Evolutionary conservation across 805 yeast species (phyloP), one percentile per base, ranked within the genome.

Genomic region (Zygosaccharomyces lentus): DNA sequence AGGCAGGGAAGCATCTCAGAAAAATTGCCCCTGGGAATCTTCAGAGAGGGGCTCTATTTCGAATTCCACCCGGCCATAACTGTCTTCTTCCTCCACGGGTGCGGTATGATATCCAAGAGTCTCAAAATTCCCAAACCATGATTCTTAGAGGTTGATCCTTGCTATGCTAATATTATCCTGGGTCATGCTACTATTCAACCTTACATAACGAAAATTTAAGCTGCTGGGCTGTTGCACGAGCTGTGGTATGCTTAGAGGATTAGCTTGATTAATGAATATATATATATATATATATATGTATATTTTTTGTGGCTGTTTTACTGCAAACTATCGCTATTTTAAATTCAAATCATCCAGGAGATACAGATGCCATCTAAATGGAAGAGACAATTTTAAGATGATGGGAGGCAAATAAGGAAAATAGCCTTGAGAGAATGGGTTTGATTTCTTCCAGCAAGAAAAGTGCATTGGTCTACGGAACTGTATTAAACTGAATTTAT

Each of bases 51-150:
- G 39, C 68, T 80, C 1, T 65, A 75, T 34, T 72, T 77, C 41
- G 96, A 86, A 65, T 75, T 89, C 67, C 98, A 93, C 62, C 83
- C 88, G 21, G 56, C 83, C 3, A 75, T 80, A 10, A 53, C 77
- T 4, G 65, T 81, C 4, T 93, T 87, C 64, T 71, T 81, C 49
- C 37, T 84, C 12, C 93, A 87, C 52, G 99, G 99, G 7, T 85
- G 91, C 65, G 84, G 86, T 45, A 89, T 90, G 81, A 87, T 93
- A 50, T 83, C 95, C 48, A 93, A 93, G 73, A 82, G 91, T 48
- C 74, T 93, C 52, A 87, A 84, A 58, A 86, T 93, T 56, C 97
- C 97, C 52, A 93, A 93, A 66, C 87, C 91, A 55, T 73, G 48
- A 41, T 19, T 25, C 12, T 15, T 17, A 10, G 16, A 37, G 29